These are phyloP conservation scores for Diversispora epigaea DNA, from an alignment of 192 early-diverging fungal genomes.

Conservation along the genomic window DNA sequence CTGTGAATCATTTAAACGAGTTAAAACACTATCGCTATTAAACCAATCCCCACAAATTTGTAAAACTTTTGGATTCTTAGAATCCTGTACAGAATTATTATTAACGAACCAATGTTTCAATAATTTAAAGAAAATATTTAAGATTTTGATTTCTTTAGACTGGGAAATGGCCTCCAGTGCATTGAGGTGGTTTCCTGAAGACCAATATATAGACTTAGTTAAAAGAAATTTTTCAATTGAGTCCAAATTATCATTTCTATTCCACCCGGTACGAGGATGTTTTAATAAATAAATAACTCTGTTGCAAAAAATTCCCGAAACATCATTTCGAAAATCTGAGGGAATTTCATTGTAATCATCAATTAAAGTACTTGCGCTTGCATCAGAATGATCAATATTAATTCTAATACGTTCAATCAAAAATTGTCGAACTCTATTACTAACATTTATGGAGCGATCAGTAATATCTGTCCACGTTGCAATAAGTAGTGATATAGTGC, in stretches of 20 bases:
- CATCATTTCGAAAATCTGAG: not conserved
- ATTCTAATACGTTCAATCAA: not conserved
- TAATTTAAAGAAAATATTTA: not conserved
- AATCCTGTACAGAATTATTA: not conserved
- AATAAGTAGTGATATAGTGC: not conserved
- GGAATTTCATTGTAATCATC: not conserved
- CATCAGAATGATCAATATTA: not conserved
- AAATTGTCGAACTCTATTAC: not conserved
- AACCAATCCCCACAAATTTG: not conserved
- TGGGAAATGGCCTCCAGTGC: not conserved
- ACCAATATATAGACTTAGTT: not conserved
- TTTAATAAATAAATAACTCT: not conserved
- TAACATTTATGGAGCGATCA: not conserved
- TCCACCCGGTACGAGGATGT: not conserved
- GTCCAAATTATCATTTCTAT: not conserved
- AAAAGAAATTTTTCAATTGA: not conserved
- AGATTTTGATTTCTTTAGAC: not conserved
- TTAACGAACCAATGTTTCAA: not conserved
- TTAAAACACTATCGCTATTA: not conserved
- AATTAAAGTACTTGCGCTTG: not conserved
- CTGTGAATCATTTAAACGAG: not conserved
- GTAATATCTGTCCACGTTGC: not conserved
- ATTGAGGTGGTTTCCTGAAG: not conserved
- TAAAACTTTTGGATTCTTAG: not conserved
- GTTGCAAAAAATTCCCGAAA: not conserved